Evolutionary conservation across 441 rosid species (phyloP).

Genomic region (Populus hybrid): DNA sequence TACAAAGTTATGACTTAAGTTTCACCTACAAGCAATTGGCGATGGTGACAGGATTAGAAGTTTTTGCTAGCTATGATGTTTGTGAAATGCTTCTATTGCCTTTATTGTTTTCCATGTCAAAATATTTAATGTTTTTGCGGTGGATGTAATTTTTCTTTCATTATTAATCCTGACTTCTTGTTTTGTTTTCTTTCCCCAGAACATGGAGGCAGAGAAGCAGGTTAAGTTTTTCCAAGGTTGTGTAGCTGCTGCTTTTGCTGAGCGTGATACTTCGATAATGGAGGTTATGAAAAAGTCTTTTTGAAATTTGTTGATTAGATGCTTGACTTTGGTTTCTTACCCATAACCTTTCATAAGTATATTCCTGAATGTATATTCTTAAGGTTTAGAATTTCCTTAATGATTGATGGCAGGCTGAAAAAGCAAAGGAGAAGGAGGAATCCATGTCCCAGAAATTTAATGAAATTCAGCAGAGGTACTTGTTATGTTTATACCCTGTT

Average conservation of each 20-base stretch:
- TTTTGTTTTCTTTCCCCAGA: conserved; percentile 40
- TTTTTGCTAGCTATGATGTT: conserved; percentile 2
- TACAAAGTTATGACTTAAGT: background rate
- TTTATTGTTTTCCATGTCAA: background rate
- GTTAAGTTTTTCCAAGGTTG: conserved; percentile 94
- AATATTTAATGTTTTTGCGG: background rate
- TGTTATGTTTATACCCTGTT: background rate
- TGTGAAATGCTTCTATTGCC: background rate
- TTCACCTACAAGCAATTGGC: background rate
- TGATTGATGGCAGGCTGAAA: conserved; percentile 70
- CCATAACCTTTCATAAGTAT: background rate
- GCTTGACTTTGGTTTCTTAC: conserved; percentile 2
- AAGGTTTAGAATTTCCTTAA: conserved; percentile 10
- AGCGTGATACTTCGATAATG: conserved; percentile 87
- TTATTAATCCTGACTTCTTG: conserved; percentile 5
- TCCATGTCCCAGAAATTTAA: conserved; percentile 52
- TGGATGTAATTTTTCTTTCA: conserved; percentile 7
- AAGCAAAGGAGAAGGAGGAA: conserved; percentile 92
- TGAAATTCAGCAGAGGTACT: conserved; percentile 63
- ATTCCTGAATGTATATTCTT: conserved; percentile 2
- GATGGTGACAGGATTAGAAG: background rate
- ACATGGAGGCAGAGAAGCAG: conserved; percentile 91
- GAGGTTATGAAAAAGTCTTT: conserved; percentile 51
- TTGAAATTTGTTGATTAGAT: conserved; percentile 7
- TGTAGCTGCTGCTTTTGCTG: conserved; percentile 97